Evolutionary conservation across 345 rosid species (phyloP).

Genomic region (Eucalyptus regnans): DNA sequence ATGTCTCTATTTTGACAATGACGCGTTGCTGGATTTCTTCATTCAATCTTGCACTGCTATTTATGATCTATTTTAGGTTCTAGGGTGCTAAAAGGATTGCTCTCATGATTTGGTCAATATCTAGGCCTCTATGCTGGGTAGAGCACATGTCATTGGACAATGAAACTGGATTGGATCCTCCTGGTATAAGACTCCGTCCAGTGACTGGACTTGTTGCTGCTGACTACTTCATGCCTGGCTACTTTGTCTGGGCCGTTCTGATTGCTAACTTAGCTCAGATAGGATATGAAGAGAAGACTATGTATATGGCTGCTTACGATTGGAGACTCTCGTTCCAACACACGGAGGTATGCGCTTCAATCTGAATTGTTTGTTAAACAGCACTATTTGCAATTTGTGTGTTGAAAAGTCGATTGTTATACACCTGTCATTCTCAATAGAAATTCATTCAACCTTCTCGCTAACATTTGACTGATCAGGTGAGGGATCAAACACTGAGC

Average conservation of each 20-base stretch:
- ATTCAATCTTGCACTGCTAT: not conserved
- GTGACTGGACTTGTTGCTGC: constrained; percentile 97
- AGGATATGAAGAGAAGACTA: constrained; percentile 92
- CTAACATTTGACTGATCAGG: constrained; percentile 28
- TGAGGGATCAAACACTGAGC: constrained; percentile 81
- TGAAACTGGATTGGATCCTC: constrained; percentile 91
- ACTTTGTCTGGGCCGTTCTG: constrained; percentile 96
- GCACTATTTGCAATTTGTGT: not conserved
- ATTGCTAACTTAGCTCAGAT: constrained; percentile 90
- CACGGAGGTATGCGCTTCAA: constrained; percentile 48
- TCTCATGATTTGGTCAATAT: not conserved
- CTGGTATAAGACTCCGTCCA: constrained; percentile 68
- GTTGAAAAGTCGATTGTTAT: not conserved
- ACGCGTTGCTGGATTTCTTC: not conserved
- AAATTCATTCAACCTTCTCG: not conserved
- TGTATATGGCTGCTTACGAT: constrained; percentile 98
- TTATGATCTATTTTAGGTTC: not conserved
- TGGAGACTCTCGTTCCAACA: constrained; percentile 96
- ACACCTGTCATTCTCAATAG: not conserved
- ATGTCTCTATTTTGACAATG: not conserved
- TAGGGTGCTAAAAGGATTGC: not conserved
- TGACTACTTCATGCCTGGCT: constrained; percentile 93
- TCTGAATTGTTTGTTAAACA: not conserved
- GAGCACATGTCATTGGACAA: constrained; percentile 96
- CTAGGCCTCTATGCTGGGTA: constrained; percentile 92